Percentiles rank a stretch among this genome's conserved stretches.
Conservation (phyloP, 1,139 yeast species). For the Lodderomyces elongisporus region DNA sequence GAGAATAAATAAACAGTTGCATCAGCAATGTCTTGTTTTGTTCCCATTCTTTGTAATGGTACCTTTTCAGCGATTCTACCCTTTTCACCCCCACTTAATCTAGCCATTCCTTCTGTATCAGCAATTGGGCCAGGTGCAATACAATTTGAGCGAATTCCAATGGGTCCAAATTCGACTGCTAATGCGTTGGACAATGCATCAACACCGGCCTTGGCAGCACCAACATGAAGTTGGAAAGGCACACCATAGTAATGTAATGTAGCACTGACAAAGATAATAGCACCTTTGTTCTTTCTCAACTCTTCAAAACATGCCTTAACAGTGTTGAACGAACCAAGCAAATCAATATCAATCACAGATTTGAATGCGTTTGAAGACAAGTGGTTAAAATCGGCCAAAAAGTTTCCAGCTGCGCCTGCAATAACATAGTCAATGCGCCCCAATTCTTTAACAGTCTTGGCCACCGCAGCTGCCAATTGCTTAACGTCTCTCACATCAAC, state of each 20-base stretch:
- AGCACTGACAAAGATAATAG: slow-evolving; percentile 75
- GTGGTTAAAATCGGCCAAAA: slow-evolving; percentile 71
- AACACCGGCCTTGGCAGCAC: slow-evolving; percentile 92
- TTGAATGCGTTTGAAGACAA: slow-evolving; percentile 82
- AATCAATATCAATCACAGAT: slow-evolving; percentile 77
- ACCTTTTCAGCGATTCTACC: slow-evolving; percentile 27
- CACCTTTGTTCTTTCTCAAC: slow-evolving; percentile 61
- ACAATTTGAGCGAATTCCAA: slow-evolving; percentile 75
- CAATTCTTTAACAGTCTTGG: slow-evolving; percentile 54
- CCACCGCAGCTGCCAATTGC: slow-evolving; percentile 57
- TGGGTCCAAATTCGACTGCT: slow-evolving; percentile 86
- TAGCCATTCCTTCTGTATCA: slow-evolving; percentile 72
- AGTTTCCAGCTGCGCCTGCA: slow-evolving; percentile 96
- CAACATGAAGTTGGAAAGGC: slow-evolving; percentile 81
- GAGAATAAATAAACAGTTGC: slow-evolving; percentile 78
- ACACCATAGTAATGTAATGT: slow-evolving; percentile 84
- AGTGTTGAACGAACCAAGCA: slow-evolving; percentile 82
- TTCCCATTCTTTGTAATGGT: slow-evolving; percentile 74
- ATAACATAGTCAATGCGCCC: slow-evolving; percentile 80
- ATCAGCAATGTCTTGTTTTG: slow-evolving; percentile 74
- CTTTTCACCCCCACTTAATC: slow-evolving; percentile 32
- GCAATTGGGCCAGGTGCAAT: slow-evolving; percentile 87
- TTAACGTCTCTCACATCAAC: slow-evolving; percentile 72
- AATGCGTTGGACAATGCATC: slow-evolving; percentile 79
- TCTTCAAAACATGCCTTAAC: slow-evolving; percentile 73